Base-by-base conservation (phyloP, 192 early-diverging fungal species). In the Backusella tarrabulga region DNA sequence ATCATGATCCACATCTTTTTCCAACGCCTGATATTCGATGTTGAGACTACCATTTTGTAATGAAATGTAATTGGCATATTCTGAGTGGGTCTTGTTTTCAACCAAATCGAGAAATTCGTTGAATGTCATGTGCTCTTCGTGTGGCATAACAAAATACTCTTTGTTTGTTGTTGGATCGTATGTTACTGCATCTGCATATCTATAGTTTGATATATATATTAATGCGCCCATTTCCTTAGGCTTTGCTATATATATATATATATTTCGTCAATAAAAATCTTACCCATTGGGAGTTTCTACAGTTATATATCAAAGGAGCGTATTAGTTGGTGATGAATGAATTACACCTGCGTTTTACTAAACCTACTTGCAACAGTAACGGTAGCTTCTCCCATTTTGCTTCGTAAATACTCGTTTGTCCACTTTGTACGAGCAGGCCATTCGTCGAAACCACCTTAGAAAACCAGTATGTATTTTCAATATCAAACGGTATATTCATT, bases 41-140 rank as follows among this genome's bases (percentile, higher is more conserved):
- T 79, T 79, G 21, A 88, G 23, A 68, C 85, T 88, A 9, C 87
- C 85, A 34, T 88, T 88, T 72, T 88, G 87, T 4, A 88, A 75
- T n/a, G 85, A 85, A 40, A 85, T 84, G 69, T 88, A 88, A 15
- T 83, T 76, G 1, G 81, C 80, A 60, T 84, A 75, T 14, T 80
- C 77, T 1, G 52, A 71, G 4, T 38, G 3, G 50, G 32, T 72
- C 52, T 50, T 68, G n/a, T 68, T 42, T 8, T 83, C 76, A 76
- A 86, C 79, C 1, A 80, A 72, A 68, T 80, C 80, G 38, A 88
- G 52, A 52, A 85, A 88, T 32, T 75, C 38, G 15, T 77, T 73
- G 66, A 88, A 85, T 4, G 81, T 77, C 87, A 88, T 88, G 29
- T 83, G 74, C 42, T 85, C 77, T 74, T 88, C 84, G 54, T 81